These are phyloP conservation scores for Psilocybe subaeruginosa DNA, from an alignment of 768 basidiomycete genomes.

Conservation along the genomic window DNA sequence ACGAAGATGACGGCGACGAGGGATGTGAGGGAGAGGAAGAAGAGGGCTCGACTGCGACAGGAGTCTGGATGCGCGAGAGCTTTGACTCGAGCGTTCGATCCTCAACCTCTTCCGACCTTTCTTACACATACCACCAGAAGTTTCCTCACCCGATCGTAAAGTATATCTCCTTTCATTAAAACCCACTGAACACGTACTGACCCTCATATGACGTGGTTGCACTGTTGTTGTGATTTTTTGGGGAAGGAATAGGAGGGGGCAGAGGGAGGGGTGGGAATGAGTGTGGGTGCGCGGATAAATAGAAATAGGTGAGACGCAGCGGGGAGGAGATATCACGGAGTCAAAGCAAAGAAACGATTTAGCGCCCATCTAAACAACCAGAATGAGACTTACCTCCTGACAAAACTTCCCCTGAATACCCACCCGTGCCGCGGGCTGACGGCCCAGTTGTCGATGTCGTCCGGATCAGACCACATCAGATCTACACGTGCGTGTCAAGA, in stretches of 20 bases:
- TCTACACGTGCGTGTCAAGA: conserved; percentile 46
- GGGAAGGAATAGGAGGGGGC: neutral
- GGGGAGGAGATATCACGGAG: too few relatives aligned
- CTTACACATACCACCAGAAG: too few relatives aligned
- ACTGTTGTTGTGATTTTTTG: conserved; percentile 42
- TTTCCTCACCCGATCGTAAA: too few relatives aligned
- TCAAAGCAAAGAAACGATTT: neutral
- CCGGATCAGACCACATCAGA: conserved; percentile 98
- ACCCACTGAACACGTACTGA: too few relatives aligned
- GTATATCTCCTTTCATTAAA: too few relatives aligned
- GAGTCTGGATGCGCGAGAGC: too few relatives aligned
- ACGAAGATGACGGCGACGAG: too few relatives aligned
- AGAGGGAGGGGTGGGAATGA: neutral
- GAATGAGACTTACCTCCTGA: conserved; percentile 61
- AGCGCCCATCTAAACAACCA: neutral
- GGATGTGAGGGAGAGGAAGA: too few relatives aligned
- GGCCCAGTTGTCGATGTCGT: conserved; percentile 81
- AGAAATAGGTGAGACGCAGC: too few relatives aligned
- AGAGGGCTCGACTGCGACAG: too few relatives aligned
- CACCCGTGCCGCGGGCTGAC: conserved; percentile 99
- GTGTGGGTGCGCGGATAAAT: neutral
- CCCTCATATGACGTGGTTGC: conserved; percentile 75
- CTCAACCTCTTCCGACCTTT: too few relatives aligned
- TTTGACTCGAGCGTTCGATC: too few relatives aligned
- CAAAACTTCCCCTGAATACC: conserved; percentile 88